Evolutionary conservation across 495 filamentous ascomycete genomes (phyloP), one percentile per base, ranked within the genome.

Genomic region (Aspergillus cristatus): DNA sequence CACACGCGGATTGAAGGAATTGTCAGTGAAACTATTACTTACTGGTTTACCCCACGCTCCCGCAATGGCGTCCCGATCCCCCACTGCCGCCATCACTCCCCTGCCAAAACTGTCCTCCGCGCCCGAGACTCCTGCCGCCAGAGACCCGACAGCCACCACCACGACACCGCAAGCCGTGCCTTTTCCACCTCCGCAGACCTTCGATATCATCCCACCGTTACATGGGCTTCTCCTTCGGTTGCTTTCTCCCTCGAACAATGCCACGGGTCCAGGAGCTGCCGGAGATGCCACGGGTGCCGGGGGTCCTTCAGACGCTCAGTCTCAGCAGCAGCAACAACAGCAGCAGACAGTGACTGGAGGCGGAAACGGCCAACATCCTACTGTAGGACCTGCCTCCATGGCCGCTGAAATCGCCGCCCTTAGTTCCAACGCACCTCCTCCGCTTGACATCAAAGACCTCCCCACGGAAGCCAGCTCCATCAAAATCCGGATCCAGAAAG

Each of bases 181-280:
- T 5, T 67, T 78, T 35, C 76, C 71, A 39, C 47, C 70, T 34
- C 72, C 75, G 4, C 62, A 72, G 41, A 78, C 78, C 14, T 81
- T 94, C 58, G 89, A 95, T 69, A 78, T 86, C 43, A 70, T 96
- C 34, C 87, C 91, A 35, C 74, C 86, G 34, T 72, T 96, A 33
- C 76, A 84, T 54, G 71, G 76, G 8, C 75, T 94, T 47, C 74
- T 96, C 32, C 67, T 78, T 40, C 83, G 81, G 28, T 75, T 95
- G 24, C 74, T 83, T 40, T 60, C 67, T 15, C 53, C 47, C 2
- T 46, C 56, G 14, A 29, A 40, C 14, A 54, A 37, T 26, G 14
- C 14, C 13, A 46, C 38, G 1, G 36, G 35, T 13, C 28, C 38
- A 20, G 47, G 43, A 16, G 48, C 43, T 15, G 38, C 45, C 28